Evolutionary conservation across 805 yeast species (phyloP).

Genomic region (Yamadazyma nakazawae): DNA sequence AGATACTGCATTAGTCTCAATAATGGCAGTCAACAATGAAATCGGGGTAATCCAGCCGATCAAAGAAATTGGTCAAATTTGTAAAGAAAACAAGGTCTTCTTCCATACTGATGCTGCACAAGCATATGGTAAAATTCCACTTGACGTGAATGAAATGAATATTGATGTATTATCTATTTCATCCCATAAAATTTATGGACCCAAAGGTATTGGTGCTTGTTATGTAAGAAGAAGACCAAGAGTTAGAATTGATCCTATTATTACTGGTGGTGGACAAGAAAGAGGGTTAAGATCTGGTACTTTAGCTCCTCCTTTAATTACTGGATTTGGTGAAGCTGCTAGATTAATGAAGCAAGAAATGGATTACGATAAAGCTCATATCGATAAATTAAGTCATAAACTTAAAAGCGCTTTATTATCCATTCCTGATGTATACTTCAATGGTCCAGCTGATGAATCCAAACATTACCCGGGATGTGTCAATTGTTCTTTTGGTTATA

Average conservation of each 20-base stretch:
- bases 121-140: constrained; percentile 89
- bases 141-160: constrained; percentile 91
- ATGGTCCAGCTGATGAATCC: constrained; percentile 65
- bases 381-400: constrained; percentile 66
- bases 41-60: constrained; percentile 97
- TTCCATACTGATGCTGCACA: constrained; percentile 99
- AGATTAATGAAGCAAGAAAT: constrained; percentile 72
- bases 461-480: constrained; percentile 85
- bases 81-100: constrained; percentile 83
- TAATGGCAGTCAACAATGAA: constrained; percentile 98
- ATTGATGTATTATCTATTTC: constrained; percentile 92
- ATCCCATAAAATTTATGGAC: constrained; percentile 96
- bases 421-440: constrained; percentile 84
- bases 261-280: constrained; percentile 98
- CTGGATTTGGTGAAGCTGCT: constrained; percentile 98
- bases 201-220: constrained; percentile 95
- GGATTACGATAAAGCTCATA: constrained; percentile 70
- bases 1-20: constrained; percentile 84
- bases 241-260: constrained; percentile 91
- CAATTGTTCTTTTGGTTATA: constrained; percentile 92
- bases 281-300: constrained; percentile 97
- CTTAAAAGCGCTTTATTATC: constrained; percentile 69
- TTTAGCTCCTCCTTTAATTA: constrained; percentile 91
- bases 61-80: constrained; percentile 86
- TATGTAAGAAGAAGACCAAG: constrained; percentile 97